Evolutionary conservation across 2,329 filamentous ascomycete species (phyloP).

Genomic region (Aspergillus latus): DNA sequence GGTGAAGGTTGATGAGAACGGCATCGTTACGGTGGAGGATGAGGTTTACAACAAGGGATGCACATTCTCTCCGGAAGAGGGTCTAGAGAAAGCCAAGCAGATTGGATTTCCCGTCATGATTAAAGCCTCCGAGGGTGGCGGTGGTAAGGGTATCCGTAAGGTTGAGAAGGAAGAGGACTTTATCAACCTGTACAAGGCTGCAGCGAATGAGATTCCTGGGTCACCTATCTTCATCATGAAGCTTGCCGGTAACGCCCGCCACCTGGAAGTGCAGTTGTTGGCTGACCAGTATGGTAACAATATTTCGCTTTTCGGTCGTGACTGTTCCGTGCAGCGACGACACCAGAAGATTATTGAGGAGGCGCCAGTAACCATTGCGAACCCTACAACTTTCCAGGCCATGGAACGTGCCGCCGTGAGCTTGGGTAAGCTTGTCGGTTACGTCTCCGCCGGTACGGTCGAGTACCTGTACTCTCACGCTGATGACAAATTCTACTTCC

Average conservation of each 20-base stretch:
- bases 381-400: conserved; percentile 79
- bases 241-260: conserved; percentile 90
- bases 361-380: conserved; percentile 94
- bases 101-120: conserved; percentile 99
- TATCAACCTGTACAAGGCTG: conserved; percentile 84
- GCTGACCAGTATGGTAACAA: conserved; percentile 99
- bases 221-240: conserved; percentile 99
- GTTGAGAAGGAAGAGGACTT: conserved; percentile 84
- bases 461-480: conserved; percentile 98
- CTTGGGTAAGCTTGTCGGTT: conserved; percentile 89
- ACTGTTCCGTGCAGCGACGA: conserved; percentile 96
- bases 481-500: conserved; percentile 99
- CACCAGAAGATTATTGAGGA: conserved; percentile 99
- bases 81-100: conserved; percentile 77
- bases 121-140: conserved; percentile 99
- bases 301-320: conserved; percentile 96
- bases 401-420: conserved; percentile 98
- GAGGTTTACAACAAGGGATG: conserved; percentile 86
- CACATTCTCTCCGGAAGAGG: conserved; percentile 85
- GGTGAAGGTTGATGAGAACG: conserved; percentile 74
- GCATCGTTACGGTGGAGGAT: conserved; percentile 89
- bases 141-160: conserved; percentile 98
- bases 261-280: conserved; percentile 94
- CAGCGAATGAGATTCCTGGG: conserved; percentile 94
- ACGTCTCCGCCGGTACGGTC: conserved; percentile 97